Conservation (phyloP, 257 asterid genomes). For the Lantana camara region DNA sequence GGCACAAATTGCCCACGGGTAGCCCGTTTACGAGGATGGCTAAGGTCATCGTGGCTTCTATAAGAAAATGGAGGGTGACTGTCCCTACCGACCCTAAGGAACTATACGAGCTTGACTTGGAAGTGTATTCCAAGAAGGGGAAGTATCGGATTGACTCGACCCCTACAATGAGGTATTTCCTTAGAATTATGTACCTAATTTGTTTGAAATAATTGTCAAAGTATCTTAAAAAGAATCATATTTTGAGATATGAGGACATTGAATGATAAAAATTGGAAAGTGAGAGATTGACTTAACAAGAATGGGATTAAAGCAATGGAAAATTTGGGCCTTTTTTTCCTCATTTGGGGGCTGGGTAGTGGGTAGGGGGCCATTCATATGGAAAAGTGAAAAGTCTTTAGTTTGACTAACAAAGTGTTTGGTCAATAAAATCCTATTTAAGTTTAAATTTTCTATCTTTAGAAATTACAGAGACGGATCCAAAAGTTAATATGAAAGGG, state of each 20-base stretch:
- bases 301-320: not conserved
- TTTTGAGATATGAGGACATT: too few species aligned
- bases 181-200: too few species aligned
- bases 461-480: too few species aligned
- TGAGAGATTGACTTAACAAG: not conserved
- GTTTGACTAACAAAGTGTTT: not conserved
- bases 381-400: not conserved
- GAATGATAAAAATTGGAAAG: not conserved
- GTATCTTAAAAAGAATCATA: too few species aligned
- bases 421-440: not conserved
- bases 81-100: conserved; percentile 63
- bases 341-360: not conserved
- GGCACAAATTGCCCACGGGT: conserved; percentile 81
- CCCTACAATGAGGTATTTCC: conserved; percentile 52
- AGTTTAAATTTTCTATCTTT: too few species aligned
- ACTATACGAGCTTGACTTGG: conserved; percentile 61
- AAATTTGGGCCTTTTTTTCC: conserved; percentile 2
- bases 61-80: conserved; percentile 55
- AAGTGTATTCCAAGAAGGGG: conserved; percentile 46
- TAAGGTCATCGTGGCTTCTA: conserved; percentile 66
- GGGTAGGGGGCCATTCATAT: not conserved
- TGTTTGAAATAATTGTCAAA: too few species aligned
- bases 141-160: conserved; percentile 75
- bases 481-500: too few species aligned
- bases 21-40: conserved; percentile 88